A percentile compares a stretch with the other conserved stretches of the same genome.
phyloP scores from a whole-genome alignment of 2,329 filamentous ascomycete genomes.

The Camillea tinctor region DNA sequence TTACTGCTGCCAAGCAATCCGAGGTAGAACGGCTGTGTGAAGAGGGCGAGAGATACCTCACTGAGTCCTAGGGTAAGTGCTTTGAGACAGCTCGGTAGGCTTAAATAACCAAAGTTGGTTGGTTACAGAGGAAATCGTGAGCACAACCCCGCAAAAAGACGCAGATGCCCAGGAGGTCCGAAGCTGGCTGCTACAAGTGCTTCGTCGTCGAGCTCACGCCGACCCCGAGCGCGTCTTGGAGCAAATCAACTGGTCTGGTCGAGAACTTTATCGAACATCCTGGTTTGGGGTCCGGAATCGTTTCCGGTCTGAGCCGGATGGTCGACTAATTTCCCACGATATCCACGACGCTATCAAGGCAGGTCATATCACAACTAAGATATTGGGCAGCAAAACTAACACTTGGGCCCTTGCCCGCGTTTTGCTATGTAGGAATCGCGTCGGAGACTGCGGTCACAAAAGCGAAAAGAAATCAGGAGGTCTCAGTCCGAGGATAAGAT shows the following conservation, averaged over 20 bases:
- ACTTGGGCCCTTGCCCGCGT: neutral
- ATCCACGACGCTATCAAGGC: conserved; percentile 24
- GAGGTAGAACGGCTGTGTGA: conserved; percentile 1
- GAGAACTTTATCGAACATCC: conserved; percentile 22
- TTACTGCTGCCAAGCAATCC: conserved; percentile 7
- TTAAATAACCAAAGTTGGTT: conserved; percentile 3
- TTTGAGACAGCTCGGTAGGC: neutral
- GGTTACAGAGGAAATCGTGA: conserved; percentile 20
- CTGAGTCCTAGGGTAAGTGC: conserved; percentile 9
- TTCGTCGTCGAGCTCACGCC: conserved; percentile 23
- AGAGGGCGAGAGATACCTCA: conserved; percentile 12
- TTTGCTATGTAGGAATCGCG: neutral
- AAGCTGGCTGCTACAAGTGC: conserved; percentile 22
- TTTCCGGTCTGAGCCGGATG: conserved; percentile 22
- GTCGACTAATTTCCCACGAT: conserved; percentile 23
- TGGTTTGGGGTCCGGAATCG: conserved; percentile 20
- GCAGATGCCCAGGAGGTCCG: conserved; percentile 19
- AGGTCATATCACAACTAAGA: neutral
- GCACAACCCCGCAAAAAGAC: conserved; percentile 18
- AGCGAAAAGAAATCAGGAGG: neutral
- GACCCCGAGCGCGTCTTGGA: conserved; percentile 17
- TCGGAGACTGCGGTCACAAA: neutral
- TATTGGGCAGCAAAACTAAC: neutral
- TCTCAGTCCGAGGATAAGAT: neutral
- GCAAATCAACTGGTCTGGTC: conserved; percentile 21